phyloP scores from a whole-genome alignment of 805 yeast genomes.

The Yamadazyma insecticola region DNA sequence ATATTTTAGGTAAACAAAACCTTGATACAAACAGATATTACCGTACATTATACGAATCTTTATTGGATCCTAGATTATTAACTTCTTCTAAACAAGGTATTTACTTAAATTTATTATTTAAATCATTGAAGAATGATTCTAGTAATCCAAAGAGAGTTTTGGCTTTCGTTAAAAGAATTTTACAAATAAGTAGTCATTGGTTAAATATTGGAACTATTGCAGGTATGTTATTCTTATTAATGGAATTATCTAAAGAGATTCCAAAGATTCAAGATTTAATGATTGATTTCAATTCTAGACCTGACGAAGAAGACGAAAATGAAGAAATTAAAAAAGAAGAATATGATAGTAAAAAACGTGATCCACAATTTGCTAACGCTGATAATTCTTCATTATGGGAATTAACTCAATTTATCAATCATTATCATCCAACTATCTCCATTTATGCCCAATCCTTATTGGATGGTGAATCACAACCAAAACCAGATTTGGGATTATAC shows the following conservation, averaged over 20 bases:
- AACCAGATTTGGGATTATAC: conserved; percentile 89
- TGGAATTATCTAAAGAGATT: conserved; percentile 57
- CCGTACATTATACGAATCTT: conserved; percentile 83
- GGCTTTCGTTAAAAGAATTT: conserved; percentile 87
- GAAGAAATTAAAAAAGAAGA: conserved; percentile 17
- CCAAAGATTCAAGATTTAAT: conserved; percentile 69
- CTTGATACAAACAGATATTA: conserved; percentile 66
- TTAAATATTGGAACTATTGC: conserved; percentile 80
- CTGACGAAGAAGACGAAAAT: conserved; percentile 32
- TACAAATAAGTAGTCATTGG: conserved; percentile 85
- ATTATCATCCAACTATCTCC: conserved; percentile 90
- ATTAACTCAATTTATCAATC: conserved; percentile 62
- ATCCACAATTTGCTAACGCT: conserved; percentile 90
- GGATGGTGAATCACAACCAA: conserved; percentile 45
- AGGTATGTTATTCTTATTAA: conserved; percentile 73
- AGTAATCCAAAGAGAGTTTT: conserved; percentile 56
- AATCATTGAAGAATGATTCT: conserved; percentile 70
- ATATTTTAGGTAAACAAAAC: conserved; percentile 61
- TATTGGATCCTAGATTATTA: conserved; percentile 78
- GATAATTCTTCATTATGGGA: conserved; percentile 85
- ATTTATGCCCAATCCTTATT: conserved; percentile 69
- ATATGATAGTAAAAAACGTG: conserved; percentile 87
- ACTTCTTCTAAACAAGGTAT: conserved; percentile 91
- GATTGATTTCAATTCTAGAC: conserved; percentile 43
- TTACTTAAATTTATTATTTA: conserved; percentile 80